Percentiles rank a stretch among this genome's conserved stretches.
Conservation (phyloP, 2,329 filamentous ascomycete genomes). For the Rhinocladiella mackenziei region DNA sequence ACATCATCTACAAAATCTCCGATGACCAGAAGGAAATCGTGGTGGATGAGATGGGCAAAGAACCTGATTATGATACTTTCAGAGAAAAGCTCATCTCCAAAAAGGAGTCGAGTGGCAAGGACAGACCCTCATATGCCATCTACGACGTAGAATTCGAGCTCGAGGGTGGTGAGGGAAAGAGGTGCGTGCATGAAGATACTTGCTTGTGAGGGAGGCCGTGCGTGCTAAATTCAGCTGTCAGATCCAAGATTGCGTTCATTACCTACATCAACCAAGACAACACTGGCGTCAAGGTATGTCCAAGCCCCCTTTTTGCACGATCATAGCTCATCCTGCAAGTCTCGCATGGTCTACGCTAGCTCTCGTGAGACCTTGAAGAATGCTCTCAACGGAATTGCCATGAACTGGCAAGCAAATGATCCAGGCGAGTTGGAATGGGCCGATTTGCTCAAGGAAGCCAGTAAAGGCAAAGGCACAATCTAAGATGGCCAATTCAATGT, state of each 20-base stretch:
- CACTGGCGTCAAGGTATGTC: conserved; percentile 30
- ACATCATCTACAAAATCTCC: conserved; percentile 51
- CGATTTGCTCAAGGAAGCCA: conserved; percentile 34
- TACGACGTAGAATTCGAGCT: conserved; percentile 51
- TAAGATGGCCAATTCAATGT: conserved; percentile 9
- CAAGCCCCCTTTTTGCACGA: conserved; percentile 6
- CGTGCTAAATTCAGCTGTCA: conserved; percentile 27
- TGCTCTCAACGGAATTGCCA: conserved; percentile 41
- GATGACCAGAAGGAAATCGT: conserved; percentile 50
- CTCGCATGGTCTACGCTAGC: conserved; percentile 51
- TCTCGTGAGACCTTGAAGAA: conserved; percentile 48
- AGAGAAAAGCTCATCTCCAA: conserved; percentile 43
- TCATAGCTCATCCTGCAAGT: conserved; percentile 31
- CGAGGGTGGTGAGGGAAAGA: conserved; percentile 46
- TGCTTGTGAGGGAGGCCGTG: too few relatives aligned
- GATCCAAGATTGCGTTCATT: conserved; percentile 52
- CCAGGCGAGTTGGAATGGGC: conserved; percentile 35
- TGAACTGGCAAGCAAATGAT: conserved; percentile 35
- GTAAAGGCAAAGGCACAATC: conserved; percentile 31
- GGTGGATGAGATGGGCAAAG: conserved; percentile 44
- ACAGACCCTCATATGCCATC: conserved; percentile 47
- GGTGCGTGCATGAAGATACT: conserved; percentile 34
- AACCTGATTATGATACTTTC: conserved; percentile 48
- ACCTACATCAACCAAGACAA: conserved; percentile 34
- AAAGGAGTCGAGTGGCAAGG: conserved; percentile 42